phyloP scores from a whole-genome alignment of 352 stramenopile genomes.

The Chrysophaeum taylorii region DNA sequence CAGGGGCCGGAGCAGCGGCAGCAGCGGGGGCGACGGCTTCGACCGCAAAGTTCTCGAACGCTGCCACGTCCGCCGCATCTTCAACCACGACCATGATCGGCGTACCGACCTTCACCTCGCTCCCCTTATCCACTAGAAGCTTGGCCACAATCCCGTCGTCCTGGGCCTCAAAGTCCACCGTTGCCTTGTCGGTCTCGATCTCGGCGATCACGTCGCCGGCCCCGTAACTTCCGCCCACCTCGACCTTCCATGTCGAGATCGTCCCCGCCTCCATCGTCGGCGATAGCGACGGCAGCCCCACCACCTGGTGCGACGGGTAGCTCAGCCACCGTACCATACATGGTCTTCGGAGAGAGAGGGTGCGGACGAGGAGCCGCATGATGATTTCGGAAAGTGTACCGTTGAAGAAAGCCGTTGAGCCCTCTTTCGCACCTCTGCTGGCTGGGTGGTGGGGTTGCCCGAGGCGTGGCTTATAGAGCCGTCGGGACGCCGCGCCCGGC shows the following conservation, averaged over 20 bases:
- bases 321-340: no score
- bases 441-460: no score
- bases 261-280: constrained; percentile 90
- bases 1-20: constrained; percentile 20
- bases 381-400: no score
- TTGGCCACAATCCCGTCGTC: constrained; percentile 82
- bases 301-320: constrained; percentile 42
- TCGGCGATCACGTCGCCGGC: constrained; percentile 64
- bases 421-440: no score
- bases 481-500: no score
- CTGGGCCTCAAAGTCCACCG: constrained; percentile 94
- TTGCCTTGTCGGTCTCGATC: constrained; percentile 97
- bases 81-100: constrained; percentile 70
- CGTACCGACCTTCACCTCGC: constrained; percentile 45
- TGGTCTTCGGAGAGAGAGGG: no score
- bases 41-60: constrained; percentile 44
- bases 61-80: constrained; percentile 44
- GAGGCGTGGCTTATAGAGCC: no score
- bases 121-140: constrained; percentile 51
- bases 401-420: no score
- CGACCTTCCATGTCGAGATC: constrained; percentile 78
- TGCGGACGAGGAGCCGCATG: no score
- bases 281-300: constrained; percentile 86
- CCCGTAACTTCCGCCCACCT: constrained; percentile 33
- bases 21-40: constrained; percentile 2